Conservation (phyloP, 345 rosid species). For the Garcia nutans region DNA sequence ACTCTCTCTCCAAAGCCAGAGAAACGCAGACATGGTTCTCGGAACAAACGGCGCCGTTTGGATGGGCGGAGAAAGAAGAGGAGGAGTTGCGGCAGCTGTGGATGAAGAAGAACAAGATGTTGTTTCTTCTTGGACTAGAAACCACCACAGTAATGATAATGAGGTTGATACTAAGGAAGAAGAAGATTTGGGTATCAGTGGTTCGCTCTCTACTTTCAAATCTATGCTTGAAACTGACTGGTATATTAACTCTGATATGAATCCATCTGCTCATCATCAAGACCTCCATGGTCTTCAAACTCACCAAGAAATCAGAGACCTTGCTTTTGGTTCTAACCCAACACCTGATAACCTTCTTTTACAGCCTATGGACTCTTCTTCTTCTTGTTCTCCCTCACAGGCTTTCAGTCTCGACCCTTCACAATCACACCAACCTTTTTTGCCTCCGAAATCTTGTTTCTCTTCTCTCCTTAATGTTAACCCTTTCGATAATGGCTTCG, state of each 20-base stretch:
- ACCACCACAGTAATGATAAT: slow-evolving; percentile 17
- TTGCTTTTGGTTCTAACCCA: slow-evolving; percentile 38
- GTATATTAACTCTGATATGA: slow-evolving; percentile 30
- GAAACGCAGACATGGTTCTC: slow-evolving; percentile 46
- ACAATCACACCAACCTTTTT: slow-evolving; percentile 43
- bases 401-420: slow-evolving; percentile 53
- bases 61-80: slow-evolving; percentile 47
- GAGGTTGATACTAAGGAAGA: slow-evolving; percentile 27
- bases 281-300: slow-evolving; percentile 41
- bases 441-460: slow-evolving; percentile 43
- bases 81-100: neutral
- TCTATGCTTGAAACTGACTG: slow-evolving; percentile 75
- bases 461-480: slow-evolving; percentile 47
- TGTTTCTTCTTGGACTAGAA: slow-evolving; percentile 55
- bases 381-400: slow-evolving; percentile 68
- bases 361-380: slow-evolving; percentile 57
- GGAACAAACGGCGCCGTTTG: slow-evolving; percentile 59
- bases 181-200: slow-evolving; percentile 33
- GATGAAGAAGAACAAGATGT: slow-evolving; percentile 34
- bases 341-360: slow-evolving; percentile 42
- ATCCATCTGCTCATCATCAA: slow-evolving; percentile 26
- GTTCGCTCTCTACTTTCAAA: slow-evolving; percentile 45
- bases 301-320: slow-evolving; percentile 51
- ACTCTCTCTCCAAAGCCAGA: neutral
- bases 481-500: slow-evolving; percentile 61